phyloP scores from a whole-genome alignment of 306 rosid species.

The Pyrus pyrifolia region DNA sequence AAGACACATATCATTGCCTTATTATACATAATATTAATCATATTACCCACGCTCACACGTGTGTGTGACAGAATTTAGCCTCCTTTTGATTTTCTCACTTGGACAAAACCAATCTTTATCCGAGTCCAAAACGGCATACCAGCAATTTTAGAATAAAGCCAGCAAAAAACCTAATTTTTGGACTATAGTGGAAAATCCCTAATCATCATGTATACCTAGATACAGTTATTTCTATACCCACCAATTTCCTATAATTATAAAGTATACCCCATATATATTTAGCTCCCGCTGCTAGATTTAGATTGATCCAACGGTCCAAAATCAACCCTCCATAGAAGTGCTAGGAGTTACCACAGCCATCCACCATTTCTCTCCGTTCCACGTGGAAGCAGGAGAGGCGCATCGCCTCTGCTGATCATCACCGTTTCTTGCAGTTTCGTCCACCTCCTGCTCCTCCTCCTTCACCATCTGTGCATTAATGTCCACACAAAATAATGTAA shows the following conservation, averaged over 20 bases:
- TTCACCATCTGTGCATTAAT: conserved; percentile 12
- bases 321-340: conserved; percentile 11
- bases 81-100: not conserved
- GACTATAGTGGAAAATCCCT: not conserved
- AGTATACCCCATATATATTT: not conserved
- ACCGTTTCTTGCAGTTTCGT: not conserved
- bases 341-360: conserved; percentile 1
- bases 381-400: conserved; percentile 10
- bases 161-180: not conserved
- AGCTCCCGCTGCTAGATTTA: not conserved
- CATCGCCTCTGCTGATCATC: not conserved
- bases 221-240: not conserved
- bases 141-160: too few species aligned
- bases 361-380: conserved; percentile 14
- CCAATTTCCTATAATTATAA: not conserved
- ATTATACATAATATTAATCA: too few species aligned
- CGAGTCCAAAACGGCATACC: not conserved
- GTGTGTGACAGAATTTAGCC: not conserved
- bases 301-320: not conserved
- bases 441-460: conserved; percentile 5
- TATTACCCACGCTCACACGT: too few species aligned
- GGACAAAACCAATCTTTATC: not conserved
- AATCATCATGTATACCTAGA: not conserved
- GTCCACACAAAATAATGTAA: not conserved
- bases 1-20: too few species aligned